Percentiles rank a stretch among this genome's conserved stretches.
Evolutionary conservation across 768 basidiomycete species (phyloP).

Genomic region (Boletus vermiculosoides): DNA sequence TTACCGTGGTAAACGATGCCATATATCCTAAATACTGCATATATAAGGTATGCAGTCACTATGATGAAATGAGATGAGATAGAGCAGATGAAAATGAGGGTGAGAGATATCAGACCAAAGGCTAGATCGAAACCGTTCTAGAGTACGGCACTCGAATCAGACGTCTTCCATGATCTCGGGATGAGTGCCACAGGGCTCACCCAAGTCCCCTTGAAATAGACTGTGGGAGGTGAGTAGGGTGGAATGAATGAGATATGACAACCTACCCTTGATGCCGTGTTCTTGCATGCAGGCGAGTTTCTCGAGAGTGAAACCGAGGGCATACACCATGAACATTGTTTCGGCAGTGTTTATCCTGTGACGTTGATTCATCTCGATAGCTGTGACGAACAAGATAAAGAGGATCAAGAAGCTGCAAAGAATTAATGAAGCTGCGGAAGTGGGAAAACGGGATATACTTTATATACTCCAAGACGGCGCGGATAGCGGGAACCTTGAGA

Average conservation of each 20-base stretch:
- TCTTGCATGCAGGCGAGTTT: conserved; percentile 95
- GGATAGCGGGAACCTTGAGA: conserved; percentile 90
- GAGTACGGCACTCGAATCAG: conserved; percentile 8
- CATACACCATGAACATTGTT: conserved; percentile 72
- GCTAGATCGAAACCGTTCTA: conserved; percentile 93
- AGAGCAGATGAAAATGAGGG: neutral
- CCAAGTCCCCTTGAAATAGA: conserved; percentile 86
- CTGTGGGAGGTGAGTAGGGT: conserved; percentile 36
- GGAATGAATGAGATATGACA: neutral
- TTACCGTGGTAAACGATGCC: conserved; percentile 66
- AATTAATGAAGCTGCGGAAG: neutral
- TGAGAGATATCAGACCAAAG: conserved; percentile 54
- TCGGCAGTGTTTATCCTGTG: conserved; percentile 67
- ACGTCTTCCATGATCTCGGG: conserved; percentile 9
- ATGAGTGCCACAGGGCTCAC: conserved; percentile 37
- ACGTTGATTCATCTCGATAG: conserved; percentile 70
- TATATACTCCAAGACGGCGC: conserved; percentile 83
- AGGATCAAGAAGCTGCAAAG: conserved; percentile 63
- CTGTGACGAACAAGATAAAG: conserved; percentile 75
- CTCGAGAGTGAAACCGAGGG: conserved; percentile 84
- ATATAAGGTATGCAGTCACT: conserved; percentile 80
- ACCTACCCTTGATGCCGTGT: conserved; percentile 81
- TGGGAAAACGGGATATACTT: conserved; percentile 50
- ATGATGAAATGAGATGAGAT: conserved; percentile 5
- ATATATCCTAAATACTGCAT: conserved; percentile 73